Evolutionary conservation across 2,329 filamentous ascomycete genomes (phyloP).

Genomic region (Coniochaeta hoffmannii): DNA sequence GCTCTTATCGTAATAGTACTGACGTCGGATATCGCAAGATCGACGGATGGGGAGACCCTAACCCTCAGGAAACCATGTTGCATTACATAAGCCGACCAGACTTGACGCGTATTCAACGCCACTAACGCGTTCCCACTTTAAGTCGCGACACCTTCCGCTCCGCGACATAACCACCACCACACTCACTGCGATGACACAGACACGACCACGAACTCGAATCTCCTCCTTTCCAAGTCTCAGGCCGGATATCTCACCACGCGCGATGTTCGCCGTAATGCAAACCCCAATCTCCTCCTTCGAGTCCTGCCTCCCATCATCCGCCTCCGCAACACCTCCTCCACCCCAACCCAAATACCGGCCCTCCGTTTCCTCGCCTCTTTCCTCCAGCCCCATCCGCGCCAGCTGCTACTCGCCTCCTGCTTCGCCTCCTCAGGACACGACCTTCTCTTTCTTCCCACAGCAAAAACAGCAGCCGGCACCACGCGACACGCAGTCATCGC

Average conservation of each 20-base stretch:
- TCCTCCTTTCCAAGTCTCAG: background rate
- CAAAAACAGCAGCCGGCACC: constrained; percentile 15
- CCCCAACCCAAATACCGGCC: constrained; percentile 31
- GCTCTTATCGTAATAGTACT: no score
- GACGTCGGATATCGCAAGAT: no score
- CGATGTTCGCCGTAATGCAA: constrained; percentile 27
- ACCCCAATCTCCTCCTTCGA: constrained; percentile 33
- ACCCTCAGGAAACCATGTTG: background rate
- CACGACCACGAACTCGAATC: background rate
- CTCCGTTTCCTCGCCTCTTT: constrained; percentile 45
- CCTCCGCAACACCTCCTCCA: constrained; percentile 16
- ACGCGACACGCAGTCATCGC: constrained; percentile 37
- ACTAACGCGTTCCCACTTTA: background rate
- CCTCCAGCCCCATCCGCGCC: constrained; percentile 51
- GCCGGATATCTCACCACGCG: constrained; percentile 5
- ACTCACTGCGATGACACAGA: background rate
- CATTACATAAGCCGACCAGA: no score
- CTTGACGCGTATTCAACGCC: background rate
- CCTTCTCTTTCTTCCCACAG: constrained; percentile 27
- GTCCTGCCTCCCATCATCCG: constrained; percentile 5
- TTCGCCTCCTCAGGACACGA: constrained; percentile 29
- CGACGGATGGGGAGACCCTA: no score
- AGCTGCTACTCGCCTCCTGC: constrained; percentile 34
- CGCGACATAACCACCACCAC: background rate
- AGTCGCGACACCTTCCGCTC: background rate